Evolutionary conservation across 257 asterid species (phyloP).

Genomic region (Cruciata laevipes): DNA sequence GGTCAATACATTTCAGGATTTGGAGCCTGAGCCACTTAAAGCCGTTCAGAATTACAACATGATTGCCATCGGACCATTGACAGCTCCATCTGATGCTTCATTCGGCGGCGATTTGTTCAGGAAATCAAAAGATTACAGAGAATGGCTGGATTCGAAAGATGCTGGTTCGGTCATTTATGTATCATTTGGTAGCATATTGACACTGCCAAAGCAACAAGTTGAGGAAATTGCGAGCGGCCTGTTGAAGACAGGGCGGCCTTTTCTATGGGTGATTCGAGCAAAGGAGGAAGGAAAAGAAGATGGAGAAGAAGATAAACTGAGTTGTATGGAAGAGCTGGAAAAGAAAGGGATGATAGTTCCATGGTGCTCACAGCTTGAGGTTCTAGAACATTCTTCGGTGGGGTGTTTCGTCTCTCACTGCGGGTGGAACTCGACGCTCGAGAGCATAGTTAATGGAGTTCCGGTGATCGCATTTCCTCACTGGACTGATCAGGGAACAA

Average conservation of each 20-base stretch:
- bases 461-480: conserved; percentile 28
- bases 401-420: conserved; percentile 32
- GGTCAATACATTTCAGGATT: conserved; percentile 29
- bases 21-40: conserved; percentile 21
- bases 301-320: conserved; percentile 14
- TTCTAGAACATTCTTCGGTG: conserved; percentile 21
- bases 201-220: conserved; percentile 16
- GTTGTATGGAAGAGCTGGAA: conserved; percentile 20
- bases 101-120: conserved; percentile 12
- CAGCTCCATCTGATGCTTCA: conserved; percentile 6
- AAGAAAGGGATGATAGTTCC: conserved; percentile 25
- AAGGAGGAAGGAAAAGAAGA: conserved; percentile 3
- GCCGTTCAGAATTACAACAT: conserved; percentile 21
- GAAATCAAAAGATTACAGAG: conserved; percentile 8
- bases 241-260: conserved; percentile 19
- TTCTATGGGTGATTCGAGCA: conserved; percentile 32
- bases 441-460: conserved; percentile 18
- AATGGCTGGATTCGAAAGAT: conserved; percentile 26
- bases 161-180: conserved; percentile 23
- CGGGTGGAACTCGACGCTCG: conserved; percentile 33
- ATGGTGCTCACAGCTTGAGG: conserved; percentile 40
- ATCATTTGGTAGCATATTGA: conserved; percentile 27
- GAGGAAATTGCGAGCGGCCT: conserved; percentile 26
- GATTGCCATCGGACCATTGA: conserved; percentile 33
- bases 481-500: conserved; percentile 30